These are phyloP conservation scores for Earliella scabrosa DNA, from an alignment of 1,284 basidiomycete genomes.

Conservation along the genomic window DNA sequence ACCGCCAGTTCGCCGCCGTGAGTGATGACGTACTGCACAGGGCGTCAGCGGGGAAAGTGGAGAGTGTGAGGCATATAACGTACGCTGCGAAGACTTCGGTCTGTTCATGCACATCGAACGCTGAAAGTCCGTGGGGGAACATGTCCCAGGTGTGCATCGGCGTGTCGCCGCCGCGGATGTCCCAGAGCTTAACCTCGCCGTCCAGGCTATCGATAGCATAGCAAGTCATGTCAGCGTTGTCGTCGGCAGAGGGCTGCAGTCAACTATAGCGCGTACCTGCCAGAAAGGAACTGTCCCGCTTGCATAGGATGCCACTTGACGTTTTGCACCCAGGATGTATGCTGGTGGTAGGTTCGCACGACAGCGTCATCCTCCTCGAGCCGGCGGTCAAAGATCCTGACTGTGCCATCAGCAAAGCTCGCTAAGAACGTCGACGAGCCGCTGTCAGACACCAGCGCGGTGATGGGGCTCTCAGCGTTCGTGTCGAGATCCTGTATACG, in stretches of 20 bases:
- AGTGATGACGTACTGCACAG: constrained; percentile 63
- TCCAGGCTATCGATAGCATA: constrained; percentile 64
- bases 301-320: constrained; percentile 85
- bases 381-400: constrained; percentile 93
- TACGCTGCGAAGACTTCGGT: constrained; percentile 89
- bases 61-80: constrained; percentile 37
- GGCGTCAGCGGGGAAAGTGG: not conserved
- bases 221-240: not conserved
- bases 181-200: constrained; percentile 93
- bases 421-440: constrained; percentile 86
- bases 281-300: constrained; percentile 84
- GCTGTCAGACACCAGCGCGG: constrained; percentile 83
- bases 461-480: constrained; percentile 88
- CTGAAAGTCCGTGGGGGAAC: constrained; percentile 76
- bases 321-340: constrained; percentile 91
- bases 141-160: constrained; percentile 71
- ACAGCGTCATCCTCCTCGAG: constrained; percentile 86
- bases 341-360: constrained; percentile 82
- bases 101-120: constrained; percentile 88
- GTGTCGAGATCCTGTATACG: constrained; percentile 82
- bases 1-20: constrained; percentile 58
- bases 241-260: not conserved
- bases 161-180: constrained; percentile 73
- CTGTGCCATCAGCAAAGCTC: constrained; percentile 91
- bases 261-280: constrained; percentile 58